Conservation (phyloP, 73 alveolate genomes). For the Tetrahymena borealis region DNA sequence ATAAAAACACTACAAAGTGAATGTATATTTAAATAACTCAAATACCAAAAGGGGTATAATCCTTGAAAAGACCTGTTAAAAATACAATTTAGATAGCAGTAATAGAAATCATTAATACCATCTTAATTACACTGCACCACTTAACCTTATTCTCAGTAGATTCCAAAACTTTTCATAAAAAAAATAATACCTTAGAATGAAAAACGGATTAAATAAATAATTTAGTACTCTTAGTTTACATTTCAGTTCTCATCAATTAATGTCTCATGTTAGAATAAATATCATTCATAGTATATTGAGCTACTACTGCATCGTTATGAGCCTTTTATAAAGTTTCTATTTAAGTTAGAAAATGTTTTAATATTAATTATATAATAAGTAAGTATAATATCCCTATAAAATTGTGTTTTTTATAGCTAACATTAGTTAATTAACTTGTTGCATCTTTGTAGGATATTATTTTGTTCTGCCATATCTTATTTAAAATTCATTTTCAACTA, state of each 20-base stretch:
- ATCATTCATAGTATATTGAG: background rate
- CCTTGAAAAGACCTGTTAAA: background rate
- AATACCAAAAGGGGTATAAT: background rate
- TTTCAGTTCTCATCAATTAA: background rate
- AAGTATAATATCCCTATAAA: no score
- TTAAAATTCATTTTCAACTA: no score
- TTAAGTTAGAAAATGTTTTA: background rate
- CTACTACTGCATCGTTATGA: background rate
- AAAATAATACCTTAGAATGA: background rate
- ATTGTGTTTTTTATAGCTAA: no score
- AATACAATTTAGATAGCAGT: background rate
- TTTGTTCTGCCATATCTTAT: no score
- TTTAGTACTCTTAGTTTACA: background rate
- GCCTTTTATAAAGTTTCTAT: background rate
- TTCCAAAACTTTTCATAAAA: background rate
- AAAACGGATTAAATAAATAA: background rate
- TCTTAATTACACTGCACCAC: background rate
- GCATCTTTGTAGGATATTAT: no score
- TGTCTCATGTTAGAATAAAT: background rate
- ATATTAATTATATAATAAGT: background rate
- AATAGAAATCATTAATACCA: background rate
- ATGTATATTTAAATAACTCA: background rate
- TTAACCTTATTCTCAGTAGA: background rate
- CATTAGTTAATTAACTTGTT: no score
- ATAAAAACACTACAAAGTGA: background rate